Base-by-base conservation (phyloP, 371 early-diverging fungal species). In the Saksenaea oblongispora region DNA sequence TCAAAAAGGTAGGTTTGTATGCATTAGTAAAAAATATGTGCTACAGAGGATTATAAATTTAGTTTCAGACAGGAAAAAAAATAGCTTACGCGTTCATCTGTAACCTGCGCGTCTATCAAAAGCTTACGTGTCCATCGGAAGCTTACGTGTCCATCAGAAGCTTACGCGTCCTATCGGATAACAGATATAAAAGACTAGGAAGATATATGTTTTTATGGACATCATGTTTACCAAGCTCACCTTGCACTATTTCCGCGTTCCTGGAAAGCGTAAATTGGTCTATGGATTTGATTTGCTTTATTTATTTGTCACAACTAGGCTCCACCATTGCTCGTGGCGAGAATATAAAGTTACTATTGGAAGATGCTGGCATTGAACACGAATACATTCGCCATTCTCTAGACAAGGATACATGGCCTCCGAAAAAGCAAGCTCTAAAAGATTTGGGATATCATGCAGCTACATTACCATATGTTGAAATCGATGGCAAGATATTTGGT, bases 281-380 rank as follows among this genome's bases (percentile, higher is more conserved):
- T 9, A 11, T n/a, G 22, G 22, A 22, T 18, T 18, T 17, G 3
- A 18, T 22, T 11, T 18, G 22, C 5, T 17, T 18, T 10, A 22
- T 22, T 47, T 18, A 47, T 22, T 8, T 18, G 1, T 18, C 4
- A 47, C 3, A 22, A 2, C 2, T 22, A 47, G 51, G 51, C 10
- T 24, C 56, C 36, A 42, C 55, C n/a, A 27, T 26, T 15, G 54
- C 11, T 15, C 24, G 27, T 11, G 65, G 56, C 35, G 65, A 61
- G 14, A 31, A 35, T 28, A 37, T 65, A 24, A 55, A 56, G 5
- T 26, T 65, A 15, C 22, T 65, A 17, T 47, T 65, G 11, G 37
- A 55, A 27, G 65, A 65, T 37, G 54, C 65, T 28, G 65, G 61
- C 4, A 55, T 65, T 9, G 31, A 24, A 15, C 39, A 60, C 44